Evolutionary conservation across 345 rosid species (phyloP).

Genomic region (Erodium maritimum): DNA sequence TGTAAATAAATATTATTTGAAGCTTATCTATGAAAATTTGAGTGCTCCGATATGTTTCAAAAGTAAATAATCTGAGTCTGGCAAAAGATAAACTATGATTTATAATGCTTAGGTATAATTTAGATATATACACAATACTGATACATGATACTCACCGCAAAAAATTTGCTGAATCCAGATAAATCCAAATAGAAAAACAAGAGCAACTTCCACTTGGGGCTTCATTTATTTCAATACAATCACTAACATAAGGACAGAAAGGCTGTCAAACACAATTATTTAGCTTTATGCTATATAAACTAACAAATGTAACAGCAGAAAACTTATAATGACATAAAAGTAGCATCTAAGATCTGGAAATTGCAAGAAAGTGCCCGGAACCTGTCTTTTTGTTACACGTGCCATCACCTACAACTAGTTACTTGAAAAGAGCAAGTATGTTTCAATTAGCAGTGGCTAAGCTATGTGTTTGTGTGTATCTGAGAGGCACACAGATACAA

Average conservation of each 20-base stretch:
- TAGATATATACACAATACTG: conserved; percentile 3
- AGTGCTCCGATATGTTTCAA: neutral
- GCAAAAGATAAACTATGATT: neutral
- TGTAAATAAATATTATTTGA: no score
- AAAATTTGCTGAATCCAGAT: conserved; percentile 44
- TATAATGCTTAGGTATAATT: neutral
- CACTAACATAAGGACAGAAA: conserved; percentile 17
- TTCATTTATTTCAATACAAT: conserved; percentile 34
- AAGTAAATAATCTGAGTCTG: neutral
- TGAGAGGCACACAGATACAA: no score
- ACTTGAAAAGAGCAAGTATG: no score
- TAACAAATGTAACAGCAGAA: neutral
- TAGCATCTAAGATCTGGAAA: no score
- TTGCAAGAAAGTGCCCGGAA: no score
- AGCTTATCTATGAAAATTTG: neutral
- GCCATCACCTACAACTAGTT: no score
- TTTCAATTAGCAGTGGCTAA: no score
- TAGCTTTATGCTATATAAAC: neutral
- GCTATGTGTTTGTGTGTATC: no score
- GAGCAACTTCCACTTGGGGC: conserved; percentile 29
- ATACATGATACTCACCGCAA: conserved; percentile 53
- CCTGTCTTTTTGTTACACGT: no score
- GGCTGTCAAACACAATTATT: neutral
- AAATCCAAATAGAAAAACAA: conserved; percentile 34
- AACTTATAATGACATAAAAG: neutral